These are phyloP conservation scores for Scedosporium minutisporum DNA, from an alignment of 2,329 filamentous ascomycete species.

Conservation along the genomic window DNA sequence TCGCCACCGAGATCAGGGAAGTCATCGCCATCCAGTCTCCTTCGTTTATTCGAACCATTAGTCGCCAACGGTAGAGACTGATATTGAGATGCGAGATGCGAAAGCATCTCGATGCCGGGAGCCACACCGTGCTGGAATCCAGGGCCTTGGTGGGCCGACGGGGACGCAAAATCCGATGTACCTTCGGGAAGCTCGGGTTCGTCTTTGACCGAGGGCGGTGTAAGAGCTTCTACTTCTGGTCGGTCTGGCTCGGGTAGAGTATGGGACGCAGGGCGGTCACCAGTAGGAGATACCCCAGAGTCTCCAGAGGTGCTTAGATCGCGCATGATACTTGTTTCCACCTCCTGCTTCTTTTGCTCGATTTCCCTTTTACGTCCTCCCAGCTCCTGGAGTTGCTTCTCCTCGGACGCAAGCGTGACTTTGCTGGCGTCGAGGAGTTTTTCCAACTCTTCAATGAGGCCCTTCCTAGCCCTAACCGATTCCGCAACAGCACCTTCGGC, in stretches of 20 bases:
- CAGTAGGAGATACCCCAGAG: slow-evolving; percentile 36
- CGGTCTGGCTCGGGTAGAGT: slow-evolving; percentile 53
- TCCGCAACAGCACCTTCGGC: slow-evolving; percentile 86
- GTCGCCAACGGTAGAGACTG: slow-evolving; percentile 38
- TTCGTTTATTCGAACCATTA: slow-evolving; percentile 48
- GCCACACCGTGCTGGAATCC: slow-evolving; percentile 14
- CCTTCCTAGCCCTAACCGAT: slow-evolving; percentile 74
- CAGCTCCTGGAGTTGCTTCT: slow-evolving; percentile 54
- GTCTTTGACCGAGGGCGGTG: slow-evolving; percentile 48
- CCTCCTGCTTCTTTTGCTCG: slow-evolving; percentile 74
- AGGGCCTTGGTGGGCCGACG: slow-evolving; percentile 11
- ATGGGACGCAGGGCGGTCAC: slow-evolving; percentile 31
- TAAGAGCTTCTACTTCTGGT: slow-evolving; percentile 77
- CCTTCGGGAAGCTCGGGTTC: slow-evolving; percentile 7
- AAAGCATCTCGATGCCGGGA: slow-evolving; percentile 29
- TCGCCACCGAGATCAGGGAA: slow-evolving; percentile 45
- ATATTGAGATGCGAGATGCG: slow-evolving; percentile 31
- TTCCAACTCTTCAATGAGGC: slow-evolving; percentile 71
- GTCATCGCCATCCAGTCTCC: slow-evolving; percentile 41
- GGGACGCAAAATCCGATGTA: not conserved
- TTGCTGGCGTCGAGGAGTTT: slow-evolving; percentile 70
- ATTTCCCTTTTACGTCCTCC: slow-evolving; percentile 58
- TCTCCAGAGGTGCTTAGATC: slow-evolving; percentile 58
- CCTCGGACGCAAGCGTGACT: slow-evolving; percentile 58
- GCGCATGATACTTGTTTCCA: slow-evolving; percentile 85